phyloP scores from a whole-genome alignment of 108 stramenopile genomes.

The Skeletonema potamos region DNA sequence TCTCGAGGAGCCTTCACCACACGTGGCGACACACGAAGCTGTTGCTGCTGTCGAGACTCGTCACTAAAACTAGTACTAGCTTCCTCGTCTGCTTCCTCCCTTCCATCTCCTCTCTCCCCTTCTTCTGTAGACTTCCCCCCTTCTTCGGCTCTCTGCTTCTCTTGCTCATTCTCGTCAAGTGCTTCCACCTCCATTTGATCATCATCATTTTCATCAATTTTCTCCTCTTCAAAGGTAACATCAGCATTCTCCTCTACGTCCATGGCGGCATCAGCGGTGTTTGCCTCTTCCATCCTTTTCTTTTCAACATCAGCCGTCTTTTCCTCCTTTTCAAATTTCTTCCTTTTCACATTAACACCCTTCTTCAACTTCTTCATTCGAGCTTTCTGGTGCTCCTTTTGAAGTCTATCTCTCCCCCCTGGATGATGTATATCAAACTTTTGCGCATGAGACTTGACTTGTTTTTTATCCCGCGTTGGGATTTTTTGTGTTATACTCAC shows the following conservation, averaged over 20 bases:
- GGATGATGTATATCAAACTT: slow-evolving; percentile 10
- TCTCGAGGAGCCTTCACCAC: not conserved
- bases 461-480: slow-evolving; percentile 4
- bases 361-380: not conserved
- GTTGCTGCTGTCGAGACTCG: not conserved
- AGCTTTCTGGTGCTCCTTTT: not conserved
- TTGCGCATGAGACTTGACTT: slow-evolving; percentile 31
- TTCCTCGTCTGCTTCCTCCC: slow-evolving; percentile 8
- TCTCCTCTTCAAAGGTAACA: not conserved
- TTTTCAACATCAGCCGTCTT: not conserved
- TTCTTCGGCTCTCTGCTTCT: not conserved
- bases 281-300: not conserved
- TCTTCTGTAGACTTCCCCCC: slow-evolving; percentile 3
- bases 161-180: slow-evolving; percentile 8
- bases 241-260: not conserved
- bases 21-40: not conserved
- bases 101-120: not conserved
- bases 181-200: slow-evolving; percentile 12
- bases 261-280: not conserved
- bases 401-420: not conserved
- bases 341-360: not conserved
- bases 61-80: not conserved
- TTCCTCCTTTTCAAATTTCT: not conserved
- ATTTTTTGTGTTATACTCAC: not conserved
- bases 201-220: not conserved